Percentiles rank a stretch among this genome's conserved stretches.
phyloP scores from a whole-genome alignment of 148 eudicot species.

The Camellia lanceoleosa region DNA sequence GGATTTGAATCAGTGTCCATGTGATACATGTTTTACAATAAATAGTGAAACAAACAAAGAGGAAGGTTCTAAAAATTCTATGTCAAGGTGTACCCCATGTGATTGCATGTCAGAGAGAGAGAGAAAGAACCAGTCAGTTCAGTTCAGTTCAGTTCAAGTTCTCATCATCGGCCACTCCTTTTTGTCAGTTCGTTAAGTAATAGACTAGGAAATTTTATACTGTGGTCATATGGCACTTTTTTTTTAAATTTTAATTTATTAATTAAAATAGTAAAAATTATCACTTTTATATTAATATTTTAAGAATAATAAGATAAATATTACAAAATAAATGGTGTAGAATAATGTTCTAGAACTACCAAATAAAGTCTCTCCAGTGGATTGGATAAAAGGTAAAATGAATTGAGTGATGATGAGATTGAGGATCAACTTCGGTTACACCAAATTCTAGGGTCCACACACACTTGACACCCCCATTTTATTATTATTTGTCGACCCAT shows the following conservation, averaged over 20 bases:
- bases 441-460: slow-evolving; percentile 20
- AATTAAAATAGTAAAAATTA: no score
- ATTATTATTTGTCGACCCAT: not conserved
- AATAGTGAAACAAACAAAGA: not conserved
- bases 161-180: not conserved
- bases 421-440: slow-evolving; percentile 26
- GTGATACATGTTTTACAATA: no score
- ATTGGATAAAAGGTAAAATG: no score
- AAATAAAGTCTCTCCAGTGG: not conserved
- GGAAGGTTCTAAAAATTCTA: not conserved
- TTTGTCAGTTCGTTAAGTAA: not conserved
- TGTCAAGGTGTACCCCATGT: not conserved
- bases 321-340: no score
- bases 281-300: no score
- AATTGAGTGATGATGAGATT: not conserved
- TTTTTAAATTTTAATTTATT: no score
- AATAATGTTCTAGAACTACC: not conserved
- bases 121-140: not conserved
- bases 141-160: not conserved
- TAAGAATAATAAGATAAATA: no score
- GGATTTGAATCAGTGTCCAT: no score
- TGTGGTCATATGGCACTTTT: no score
- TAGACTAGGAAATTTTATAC: no score
- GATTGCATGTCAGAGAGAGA: not conserved
- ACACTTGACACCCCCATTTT: not conserved